Evolutionary conservation across 306 rosid species (phyloP).

Genomic region (Argentina anserina): DNA sequence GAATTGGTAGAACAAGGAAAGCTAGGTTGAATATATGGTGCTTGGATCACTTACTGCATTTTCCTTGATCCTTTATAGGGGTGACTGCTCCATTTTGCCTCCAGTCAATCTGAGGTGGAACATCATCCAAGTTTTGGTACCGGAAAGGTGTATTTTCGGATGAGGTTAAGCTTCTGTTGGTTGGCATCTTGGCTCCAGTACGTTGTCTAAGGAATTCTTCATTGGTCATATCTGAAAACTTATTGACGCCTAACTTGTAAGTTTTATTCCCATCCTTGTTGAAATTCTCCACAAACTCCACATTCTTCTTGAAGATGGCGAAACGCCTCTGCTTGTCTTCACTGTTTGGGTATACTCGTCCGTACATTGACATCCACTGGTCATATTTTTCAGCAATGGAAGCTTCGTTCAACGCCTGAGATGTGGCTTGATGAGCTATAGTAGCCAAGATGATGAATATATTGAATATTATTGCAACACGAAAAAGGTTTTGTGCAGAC

Average conservation of each 20-base stretch:
- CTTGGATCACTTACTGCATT: not conserved
- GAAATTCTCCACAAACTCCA: conserved; percentile 25
- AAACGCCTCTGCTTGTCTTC: conserved; percentile 30
- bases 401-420: conserved; percentile 5
- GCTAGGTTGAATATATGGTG: too few relatives aligned
- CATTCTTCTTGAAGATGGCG: conserved; percentile 27
- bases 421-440: conserved; percentile 25
- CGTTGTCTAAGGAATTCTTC: conserved; percentile 20
- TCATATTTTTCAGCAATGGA: conserved; percentile 20
- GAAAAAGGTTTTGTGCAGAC: not conserved
- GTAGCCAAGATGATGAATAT: conserved; percentile 17
- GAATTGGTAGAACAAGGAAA: not conserved
- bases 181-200: conserved; percentile 14
- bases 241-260: conserved; percentile 27
- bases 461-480: not conserved
- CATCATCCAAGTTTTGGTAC: conserved; percentile 19
- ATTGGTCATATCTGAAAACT: conserved; percentile 23
- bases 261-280: conserved; percentile 20
- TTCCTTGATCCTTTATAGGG: not conserved
- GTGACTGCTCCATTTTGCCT: conserved; percentile 38
- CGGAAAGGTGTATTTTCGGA: not conserved
- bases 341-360: conserved; percentile 14
- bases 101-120: conserved; percentile 38
- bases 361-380: conserved; percentile 26
- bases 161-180: not conserved